Conservation (phyloP, 805 yeast species). For the Metschnikowia arizonensis region DNA sequence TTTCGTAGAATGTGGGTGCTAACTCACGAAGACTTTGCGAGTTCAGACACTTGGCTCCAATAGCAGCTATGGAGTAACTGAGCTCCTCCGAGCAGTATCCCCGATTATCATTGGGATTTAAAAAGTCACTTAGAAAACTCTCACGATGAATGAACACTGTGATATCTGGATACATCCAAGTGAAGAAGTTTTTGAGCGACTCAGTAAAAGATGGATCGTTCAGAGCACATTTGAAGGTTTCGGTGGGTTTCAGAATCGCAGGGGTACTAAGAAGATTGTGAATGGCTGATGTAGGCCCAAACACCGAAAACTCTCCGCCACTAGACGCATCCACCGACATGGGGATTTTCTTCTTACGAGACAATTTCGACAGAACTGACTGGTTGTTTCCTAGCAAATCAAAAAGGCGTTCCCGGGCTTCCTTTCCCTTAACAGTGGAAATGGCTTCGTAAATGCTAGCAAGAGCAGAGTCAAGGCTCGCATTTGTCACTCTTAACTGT, state of each 20-base stretch:
- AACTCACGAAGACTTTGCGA: slow-evolving; percentile 8
- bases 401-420: neutral
- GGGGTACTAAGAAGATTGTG: slow-evolving; percentile 15
- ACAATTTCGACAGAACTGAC: neutral
- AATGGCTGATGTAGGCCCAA: slow-evolving; percentile 20
- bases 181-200: slow-evolving; percentile 16
- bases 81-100: slow-evolving; percentile 20
- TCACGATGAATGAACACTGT: slow-evolving; percentile 20
- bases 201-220: slow-evolving; percentile 10
- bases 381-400: neutral
- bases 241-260: slow-evolving; percentile 5
- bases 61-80: slow-evolving; percentile 19
- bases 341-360: slow-evolving; percentile 11
- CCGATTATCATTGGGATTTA: slow-evolving; percentile 6
- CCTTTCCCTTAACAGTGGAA: neutral
- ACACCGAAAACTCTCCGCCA: slow-evolving; percentile 17
- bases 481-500: slow-evolving; percentile 8
- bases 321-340: slow-evolving; percentile 16
- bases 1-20: slow-evolving; percentile 16
- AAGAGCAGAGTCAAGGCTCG: slow-evolving; percentile 9
- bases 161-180: slow-evolving; percentile 19
- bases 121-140: slow-evolving; percentile 18
- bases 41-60: slow-evolving; percentile 18
- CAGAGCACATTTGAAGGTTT: slow-evolving; percentile 7
- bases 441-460: slow-evolving; percentile 7